These are phyloP conservation scores for Curvularia lunata DNA, from an alignment of 2,329 filamentous ascomycete genomes.

Conservation along the genomic window DNA sequence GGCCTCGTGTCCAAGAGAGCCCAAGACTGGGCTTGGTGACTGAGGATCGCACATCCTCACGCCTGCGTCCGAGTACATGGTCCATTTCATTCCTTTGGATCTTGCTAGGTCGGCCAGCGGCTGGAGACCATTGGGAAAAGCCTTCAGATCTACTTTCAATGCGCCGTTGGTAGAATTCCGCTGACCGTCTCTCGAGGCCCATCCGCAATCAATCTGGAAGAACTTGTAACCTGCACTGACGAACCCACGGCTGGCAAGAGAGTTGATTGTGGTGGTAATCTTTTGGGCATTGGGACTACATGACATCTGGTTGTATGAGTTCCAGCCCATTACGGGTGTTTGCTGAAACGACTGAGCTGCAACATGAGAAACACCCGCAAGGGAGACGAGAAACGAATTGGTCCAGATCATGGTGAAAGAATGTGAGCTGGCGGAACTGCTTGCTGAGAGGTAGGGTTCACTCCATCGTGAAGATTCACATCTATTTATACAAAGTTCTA, in stretches of 20 bases:
- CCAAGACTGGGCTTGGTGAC: conserved; percentile 24
- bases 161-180: conserved; percentile 26
- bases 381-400: conserved; percentile 12
- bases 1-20: conserved; percentile 25
- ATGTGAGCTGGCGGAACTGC: not conserved
- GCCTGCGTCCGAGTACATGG: conserved; percentile 32
- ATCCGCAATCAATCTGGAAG: conserved; percentile 30
- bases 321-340: conserved; percentile 30
- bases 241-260: conserved; percentile 25
- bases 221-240: conserved; percentile 28
- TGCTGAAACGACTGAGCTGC: conserved; percentile 25
- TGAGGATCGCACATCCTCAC: conserved; percentile 29
- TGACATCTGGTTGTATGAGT: conserved; percentile 28
- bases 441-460: not conserved
- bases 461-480: no score
- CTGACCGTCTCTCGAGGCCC: conserved; percentile 25
- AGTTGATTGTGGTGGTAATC: conserved; percentile 28
- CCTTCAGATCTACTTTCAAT: conserved; percentile 19
- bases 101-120: conserved; percentile 28
- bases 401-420: conserved; percentile 10
- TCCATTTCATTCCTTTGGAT: conserved; percentile 33
- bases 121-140: conserved; percentile 25
- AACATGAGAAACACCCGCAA: conserved; percentile 17
- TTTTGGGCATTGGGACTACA: conserved; percentile 24
- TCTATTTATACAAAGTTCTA: conserved; percentile 4